These are phyloP conservation scores for Polygonum maritimum DNA, from an alignment of 148 eudicot species.

Conservation along the genomic window DNA sequence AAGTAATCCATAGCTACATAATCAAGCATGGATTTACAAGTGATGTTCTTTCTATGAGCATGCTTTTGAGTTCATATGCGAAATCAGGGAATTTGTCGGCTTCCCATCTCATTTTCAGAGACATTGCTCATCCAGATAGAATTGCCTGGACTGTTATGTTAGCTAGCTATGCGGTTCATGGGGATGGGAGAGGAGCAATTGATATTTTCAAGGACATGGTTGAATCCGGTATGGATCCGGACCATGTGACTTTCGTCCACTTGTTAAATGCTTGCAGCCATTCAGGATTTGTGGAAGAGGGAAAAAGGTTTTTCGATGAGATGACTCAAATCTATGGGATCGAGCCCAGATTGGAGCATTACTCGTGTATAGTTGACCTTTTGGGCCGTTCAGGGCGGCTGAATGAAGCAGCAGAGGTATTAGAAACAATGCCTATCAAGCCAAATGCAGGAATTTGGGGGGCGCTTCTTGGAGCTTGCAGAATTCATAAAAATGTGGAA, in stretches of 20 bases:
- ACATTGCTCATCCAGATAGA: slow-evolving; percentile 21
- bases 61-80: slow-evolving; percentile 23
- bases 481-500: slow-evolving; percentile 27
- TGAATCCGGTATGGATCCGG: slow-evolving; percentile 21
- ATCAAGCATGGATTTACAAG: slow-evolving; percentile 22
- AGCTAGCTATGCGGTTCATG: slow-evolving; percentile 35
- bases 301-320: slow-evolving; percentile 19
- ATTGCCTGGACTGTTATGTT: slow-evolving; percentile 44
- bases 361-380: slow-evolving; percentile 27
- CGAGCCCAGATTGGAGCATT: slow-evolving; percentile 25
- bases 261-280: slow-evolving; percentile 47
- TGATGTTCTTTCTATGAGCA: slow-evolving; percentile 25
- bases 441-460: slow-evolving; percentile 26
- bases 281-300: slow-evolving; percentile 34
- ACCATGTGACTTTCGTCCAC: slow-evolving; percentile 44
- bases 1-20: slow-evolving; percentile 23
- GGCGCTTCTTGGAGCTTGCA: slow-evolving; percentile 22
- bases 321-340: slow-evolving; percentile 20
- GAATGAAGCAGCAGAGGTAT: slow-evolving; percentile 17
- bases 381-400: slow-evolving; percentile 25
- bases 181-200: slow-evolving; percentile 29
- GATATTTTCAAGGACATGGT: slow-evolving; percentile 26
- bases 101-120: slow-evolving; percentile 22
- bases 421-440: slow-evolving; percentile 25
- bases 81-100: slow-evolving; percentile 30